These are phyloP conservation scores for Talaromyces sp. DNA, from an alignment of 2,329 filamentous ascomycete genomes.

Conservation along the genomic window DNA sequence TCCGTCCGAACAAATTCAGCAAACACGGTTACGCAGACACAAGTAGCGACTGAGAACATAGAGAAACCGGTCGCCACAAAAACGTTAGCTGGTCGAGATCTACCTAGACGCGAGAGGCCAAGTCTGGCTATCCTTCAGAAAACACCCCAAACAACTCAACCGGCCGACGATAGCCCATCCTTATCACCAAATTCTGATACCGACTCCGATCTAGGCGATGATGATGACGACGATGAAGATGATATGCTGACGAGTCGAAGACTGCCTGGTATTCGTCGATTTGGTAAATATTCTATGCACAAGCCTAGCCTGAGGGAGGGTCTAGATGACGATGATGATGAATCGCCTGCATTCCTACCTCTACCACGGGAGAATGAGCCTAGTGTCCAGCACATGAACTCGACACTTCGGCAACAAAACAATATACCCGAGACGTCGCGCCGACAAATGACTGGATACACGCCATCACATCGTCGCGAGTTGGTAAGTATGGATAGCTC, in stretches of 20 bases:
- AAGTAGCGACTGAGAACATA: constrained; percentile 27
- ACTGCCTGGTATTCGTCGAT: constrained; percentile 36
- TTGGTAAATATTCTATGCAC: constrained; percentile 42
- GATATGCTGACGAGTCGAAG: constrained; percentile 26
- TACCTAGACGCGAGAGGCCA: constrained; percentile 31
- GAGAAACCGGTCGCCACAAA: constrained; percentile 28
- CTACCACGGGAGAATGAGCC: constrained; percentile 32
- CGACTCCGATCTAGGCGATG: constrained; percentile 33
- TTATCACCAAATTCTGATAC: constrained; percentile 35
- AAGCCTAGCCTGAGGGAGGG: constrained; percentile 35
- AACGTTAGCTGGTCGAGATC: constrained; percentile 23
- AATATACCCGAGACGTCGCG: constrained; percentile 31
- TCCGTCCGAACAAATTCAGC: constrained; percentile 32
- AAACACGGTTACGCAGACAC: constrained; percentile 33
- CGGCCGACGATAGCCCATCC: constrained; percentile 35
- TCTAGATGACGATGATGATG: constrained; percentile 46
- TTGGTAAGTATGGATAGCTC: constrained; percentile 34
- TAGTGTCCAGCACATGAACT: constrained; percentile 37
- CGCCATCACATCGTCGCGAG: constrained; percentile 24
- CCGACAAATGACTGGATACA: constrained; percentile 30
- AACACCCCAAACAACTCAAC: constrained; percentile 33
- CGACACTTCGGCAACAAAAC: constrained; percentile 42
- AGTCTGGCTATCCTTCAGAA: constrained; percentile 26
- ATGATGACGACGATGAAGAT: constrained; percentile 20
- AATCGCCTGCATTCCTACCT: constrained; percentile 49